Evolutionary conservation across 257 asterid species (phyloP).

Genomic region (Cynanchum wilfordii): DNA sequence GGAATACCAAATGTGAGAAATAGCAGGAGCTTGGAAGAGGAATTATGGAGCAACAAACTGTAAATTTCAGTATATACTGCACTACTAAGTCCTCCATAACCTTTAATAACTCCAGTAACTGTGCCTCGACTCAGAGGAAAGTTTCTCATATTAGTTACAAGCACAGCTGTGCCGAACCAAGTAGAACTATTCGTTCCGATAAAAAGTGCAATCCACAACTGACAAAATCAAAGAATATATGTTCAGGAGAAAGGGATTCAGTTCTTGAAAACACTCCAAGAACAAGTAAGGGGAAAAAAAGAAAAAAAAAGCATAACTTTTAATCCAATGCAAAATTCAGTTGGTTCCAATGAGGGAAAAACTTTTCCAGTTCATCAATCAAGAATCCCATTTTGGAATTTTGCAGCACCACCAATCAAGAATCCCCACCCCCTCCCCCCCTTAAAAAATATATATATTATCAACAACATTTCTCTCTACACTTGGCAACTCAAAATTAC

Average conservation of each 20-base stretch:
- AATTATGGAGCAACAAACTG: constrained; percentile 41
- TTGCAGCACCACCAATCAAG: background rate
- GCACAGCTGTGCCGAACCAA: constrained; percentile 66
- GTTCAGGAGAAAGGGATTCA: background rate
- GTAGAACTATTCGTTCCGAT: constrained; percentile 59
- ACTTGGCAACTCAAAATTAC: background rate
- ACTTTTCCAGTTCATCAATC: too few species aligned
- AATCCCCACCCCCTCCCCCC: too few species aligned
- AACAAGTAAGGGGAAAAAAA: background rate
- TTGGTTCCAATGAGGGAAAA: background rate
- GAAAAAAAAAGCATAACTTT: background rate
- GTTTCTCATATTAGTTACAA: constrained; percentile 74
- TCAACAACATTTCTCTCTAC: background rate
- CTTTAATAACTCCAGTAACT: constrained; percentile 69
- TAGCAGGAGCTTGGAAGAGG: constrained; percentile 46
- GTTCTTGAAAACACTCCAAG: background rate
- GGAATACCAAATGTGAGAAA: constrained; percentile 61
- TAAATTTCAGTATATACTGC: constrained; percentile 65
- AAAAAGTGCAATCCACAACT: constrained; percentile 63
- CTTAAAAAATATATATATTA: background rate
- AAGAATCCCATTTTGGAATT: background rate
- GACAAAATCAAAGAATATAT: constrained; percentile 20
- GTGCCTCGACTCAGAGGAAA: constrained; percentile 68
- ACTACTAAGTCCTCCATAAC: constrained; percentile 62
- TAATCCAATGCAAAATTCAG: background rate